Base-by-base conservation (phyloP, 176 grass and related monocot genomes). In the Cenchrus fungigraminus region DNA sequence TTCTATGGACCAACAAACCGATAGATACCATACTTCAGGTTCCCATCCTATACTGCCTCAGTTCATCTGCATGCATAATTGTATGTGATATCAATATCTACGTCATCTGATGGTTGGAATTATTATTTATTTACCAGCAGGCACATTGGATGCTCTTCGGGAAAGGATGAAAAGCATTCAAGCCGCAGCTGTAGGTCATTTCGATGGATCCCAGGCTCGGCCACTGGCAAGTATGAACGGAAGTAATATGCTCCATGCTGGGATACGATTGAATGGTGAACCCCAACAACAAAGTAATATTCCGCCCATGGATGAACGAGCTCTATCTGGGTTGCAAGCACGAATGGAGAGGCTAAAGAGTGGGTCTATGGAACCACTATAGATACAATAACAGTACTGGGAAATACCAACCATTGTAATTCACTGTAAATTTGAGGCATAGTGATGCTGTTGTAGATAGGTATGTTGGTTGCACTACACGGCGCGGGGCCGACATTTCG, bases 161-260 rank as follows among this genome's bases (percentile, higher is more conserved):
- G 97, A 99, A 80, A 91, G 97, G 82, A 99, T 99, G 97, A 99
- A 93, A 94, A 99, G 91, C 79, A 99, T 99, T 55, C 97, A 99
- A 87, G 96, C 96, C 60, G 96, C 93, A 70, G 93, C 96, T 49
- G 91, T 91, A 10, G 88, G 90, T 73, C 88, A 90, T 79, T 80
- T 95, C 5, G 96, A 95, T 78, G 85, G 43, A 43, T 50, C 74
- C 59, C 93, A 92, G 59, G 19, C 84, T 63, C 88, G 97, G 19
- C 64, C 92, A 4, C 60, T 92, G 28, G 76, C 82, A 25, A 88
- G 82, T 79, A 89, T 81, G 77, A 96, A 96, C 12, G 89, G 71
- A 74, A 74, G 88, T 10, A 90, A 74, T 56, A 68, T 74, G 7
- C 88, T 84, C 22, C 88, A 88, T 40, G 89, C 79, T 22, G 78